Percentiles rank a stretch among this genome's conserved stretches.
Evolutionary conservation across 2,329 filamentous ascomycete species (phyloP).

Genomic region (Ascochyta viciae-villosae): DNA sequence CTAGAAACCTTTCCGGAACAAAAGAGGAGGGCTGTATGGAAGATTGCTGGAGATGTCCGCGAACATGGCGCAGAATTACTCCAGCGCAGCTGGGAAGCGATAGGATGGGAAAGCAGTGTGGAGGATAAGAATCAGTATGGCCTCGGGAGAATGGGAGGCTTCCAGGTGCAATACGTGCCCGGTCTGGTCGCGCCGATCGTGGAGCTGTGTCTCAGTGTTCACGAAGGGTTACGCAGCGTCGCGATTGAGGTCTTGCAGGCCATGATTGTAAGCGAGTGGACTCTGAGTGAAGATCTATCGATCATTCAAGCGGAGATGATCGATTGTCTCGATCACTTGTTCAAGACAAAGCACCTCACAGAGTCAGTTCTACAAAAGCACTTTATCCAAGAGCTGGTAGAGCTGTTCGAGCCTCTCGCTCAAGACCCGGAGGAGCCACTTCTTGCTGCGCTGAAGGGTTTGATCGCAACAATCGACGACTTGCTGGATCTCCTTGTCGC

Average conservation of each 20-base stretch:
- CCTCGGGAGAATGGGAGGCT: constrained; percentile 86
- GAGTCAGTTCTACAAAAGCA: constrained; percentile 92
- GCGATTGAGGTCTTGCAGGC: constrained; percentile 93
- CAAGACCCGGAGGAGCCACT: constrained; percentile 73
- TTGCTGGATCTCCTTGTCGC: constrained; percentile 89
- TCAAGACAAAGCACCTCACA: constrained; percentile 86
- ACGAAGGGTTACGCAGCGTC: constrained; percentile 86
- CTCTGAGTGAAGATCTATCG: constrained; percentile 87
- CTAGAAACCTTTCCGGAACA: constrained; percentile 97
- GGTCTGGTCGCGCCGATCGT: constrained; percentile 89
- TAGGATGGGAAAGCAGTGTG: constrained; percentile 88
- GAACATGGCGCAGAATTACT: constrained; percentile 89
- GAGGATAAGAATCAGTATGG: constrained; percentile 83
- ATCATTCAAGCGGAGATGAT: constrained; percentile 97
- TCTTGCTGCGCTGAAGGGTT: constrained; percentile 75
- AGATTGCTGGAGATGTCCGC: constrained; percentile 95
- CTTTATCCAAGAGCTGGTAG: constrained; percentile 85
- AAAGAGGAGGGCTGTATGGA: constrained; percentile 95
- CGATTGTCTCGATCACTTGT: constrained; percentile 86
- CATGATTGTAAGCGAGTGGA: constrained; percentile 99
- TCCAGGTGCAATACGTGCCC: constrained; percentile 98
- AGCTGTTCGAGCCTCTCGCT: constrained; percentile 76
- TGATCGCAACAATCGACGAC: constrained; percentile 86
- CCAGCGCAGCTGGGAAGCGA: constrained; percentile 87
- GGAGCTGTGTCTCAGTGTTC: constrained; percentile 91